Evolutionary conservation across 23 red algal genomes (phyloP).

Genomic region (Cyanidioschyzon merolae): DNA sequence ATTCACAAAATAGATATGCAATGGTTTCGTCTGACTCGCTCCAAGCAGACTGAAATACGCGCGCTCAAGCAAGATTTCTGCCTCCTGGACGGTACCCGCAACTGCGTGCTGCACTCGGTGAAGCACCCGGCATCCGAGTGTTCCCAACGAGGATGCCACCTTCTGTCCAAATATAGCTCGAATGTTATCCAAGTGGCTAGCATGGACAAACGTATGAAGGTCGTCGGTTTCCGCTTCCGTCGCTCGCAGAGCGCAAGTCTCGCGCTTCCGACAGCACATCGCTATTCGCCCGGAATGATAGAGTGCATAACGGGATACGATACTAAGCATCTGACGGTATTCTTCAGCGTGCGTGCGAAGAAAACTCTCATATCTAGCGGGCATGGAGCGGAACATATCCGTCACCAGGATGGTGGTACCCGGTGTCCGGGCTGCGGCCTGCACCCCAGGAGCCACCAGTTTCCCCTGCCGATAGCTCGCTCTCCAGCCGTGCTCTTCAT

Average conservation of each 20-base stretch:
- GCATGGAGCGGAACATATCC: conserved; percentile 80
- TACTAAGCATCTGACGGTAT: conserved; percentile 77
- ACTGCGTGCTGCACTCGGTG: not conserved
- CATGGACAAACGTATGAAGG: not conserved
- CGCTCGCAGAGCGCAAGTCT: conserved; percentile 2
- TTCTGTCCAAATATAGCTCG: conserved; percentile 49
- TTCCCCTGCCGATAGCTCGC: conserved; percentile 51
- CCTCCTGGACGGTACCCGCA: not conserved
- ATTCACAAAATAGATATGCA: conserved; percentile 84
- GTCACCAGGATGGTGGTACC: conserved; percentile 75
- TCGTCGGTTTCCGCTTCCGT: not conserved
- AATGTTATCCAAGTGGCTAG: conserved; percentile 41
- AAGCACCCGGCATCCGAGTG: not conserved
- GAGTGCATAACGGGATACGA: conserved; percentile 65
- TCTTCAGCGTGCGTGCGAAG: conserved; percentile 39
- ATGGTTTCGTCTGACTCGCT: conserved; percentile 33
- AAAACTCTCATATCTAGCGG: conserved; percentile 28
- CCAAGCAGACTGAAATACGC: conserved; percentile 15
- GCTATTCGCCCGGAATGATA: conserved; percentile 49
- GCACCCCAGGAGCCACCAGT: conserved; percentile 17
- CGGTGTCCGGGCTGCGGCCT: conserved; percentile 33
- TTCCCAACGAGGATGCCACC: conserved; percentile 33
- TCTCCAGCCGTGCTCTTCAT: conserved; percentile 27
- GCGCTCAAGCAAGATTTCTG: not conserved
- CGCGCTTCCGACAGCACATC: conserved; percentile 21